Evolutionary conservation across 768 basidiomycete genomes (phyloP).

Genomic region (Xerocomellus amylosporus): DNA sequence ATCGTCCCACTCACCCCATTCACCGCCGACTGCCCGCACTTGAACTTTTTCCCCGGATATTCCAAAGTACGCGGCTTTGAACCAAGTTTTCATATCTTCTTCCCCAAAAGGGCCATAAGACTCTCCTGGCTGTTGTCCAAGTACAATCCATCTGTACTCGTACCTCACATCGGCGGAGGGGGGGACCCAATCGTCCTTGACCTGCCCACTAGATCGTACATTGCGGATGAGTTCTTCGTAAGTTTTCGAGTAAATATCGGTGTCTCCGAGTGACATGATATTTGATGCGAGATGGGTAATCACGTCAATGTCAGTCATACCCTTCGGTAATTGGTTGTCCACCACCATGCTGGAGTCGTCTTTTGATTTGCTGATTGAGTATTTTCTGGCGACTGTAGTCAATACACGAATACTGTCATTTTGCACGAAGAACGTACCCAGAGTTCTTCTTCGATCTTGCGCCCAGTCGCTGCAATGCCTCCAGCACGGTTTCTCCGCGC

Average conservation of each 20-base stretch:
- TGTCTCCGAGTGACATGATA: conserved; percentile 82
- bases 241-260: conserved; percentile 81
- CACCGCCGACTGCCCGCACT: conserved; percentile 60
- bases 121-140: conserved; percentile 47
- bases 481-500: conserved; percentile 88
- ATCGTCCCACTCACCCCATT: conserved; percentile 77
- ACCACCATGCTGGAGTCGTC: conserved; percentile 44
- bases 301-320: conserved; percentile 61
- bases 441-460: conserved; percentile 50
- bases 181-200: conserved; percentile 68
- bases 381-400: conserved; percentile 15
- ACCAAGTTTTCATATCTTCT: conserved; percentile 80
- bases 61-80: conserved; percentile 80
- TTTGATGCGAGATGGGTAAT: conserved; percentile 87
- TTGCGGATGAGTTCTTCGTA: conserved; percentile 82
- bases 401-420: not conserved
- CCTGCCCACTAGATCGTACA: conserved; percentile 68
- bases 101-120: conserved; percentile 79
- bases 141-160: conserved; percentile 78
- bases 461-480: conserved; percentile 85
- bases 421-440: conserved; percentile 19
- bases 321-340: conserved; percentile 41
- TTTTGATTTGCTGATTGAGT: conserved; percentile 35
- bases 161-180: conserved; percentile 74
- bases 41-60: conserved; percentile 71